Evolutionary conservation across 768 basidiomycete genomes (phyloP).

Genomic region (Tricholoma furcatifolium): DNA sequence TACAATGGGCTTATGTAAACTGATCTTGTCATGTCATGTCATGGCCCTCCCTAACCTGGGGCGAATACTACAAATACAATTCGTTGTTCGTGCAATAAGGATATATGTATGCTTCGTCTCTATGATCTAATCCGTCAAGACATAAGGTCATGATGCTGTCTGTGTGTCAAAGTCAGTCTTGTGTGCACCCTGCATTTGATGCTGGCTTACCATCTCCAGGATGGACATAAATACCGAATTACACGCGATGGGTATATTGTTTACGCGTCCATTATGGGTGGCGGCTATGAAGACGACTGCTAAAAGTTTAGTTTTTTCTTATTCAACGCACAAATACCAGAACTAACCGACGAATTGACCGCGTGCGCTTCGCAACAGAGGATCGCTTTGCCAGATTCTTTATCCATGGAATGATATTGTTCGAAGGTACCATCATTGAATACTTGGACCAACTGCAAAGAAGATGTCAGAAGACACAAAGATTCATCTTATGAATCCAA

Average conservation of each 20-base stretch:
- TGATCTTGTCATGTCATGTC: slow-evolving; percentile 4
- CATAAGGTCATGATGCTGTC: background rate
- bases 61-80: slow-evolving; percentile 5
- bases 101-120: no score
- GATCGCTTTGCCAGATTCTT: slow-evolving; percentile 11
- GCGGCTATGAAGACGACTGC: slow-evolving; percentile 8
- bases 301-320: background rate
- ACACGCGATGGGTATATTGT: background rate
- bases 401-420: slow-evolving; percentile 8
- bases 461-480: background rate
- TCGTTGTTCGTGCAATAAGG: slow-evolving; percentile 8
- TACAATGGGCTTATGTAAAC: slow-evolving; percentile 18
- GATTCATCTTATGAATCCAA: background rate
- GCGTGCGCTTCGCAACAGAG: slow-evolving; percentile 9
- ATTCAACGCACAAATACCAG: background rate
- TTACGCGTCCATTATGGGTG: slow-evolving; percentile 1
- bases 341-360: slow-evolving; percentile 12
- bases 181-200: background rate
- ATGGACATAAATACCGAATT: background rate
- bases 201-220: slow-evolving; percentile 1
- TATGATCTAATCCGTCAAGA: background rate
- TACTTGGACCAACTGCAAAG: background rate
- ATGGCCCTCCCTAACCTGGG: background rate
- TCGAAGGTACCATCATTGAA: background rate
- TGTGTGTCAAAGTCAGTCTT: background rate